Evolutionary conservation across 2,329 filamentous ascomycete species (phyloP).

Genomic region (Thelonectria discophora): DNA sequence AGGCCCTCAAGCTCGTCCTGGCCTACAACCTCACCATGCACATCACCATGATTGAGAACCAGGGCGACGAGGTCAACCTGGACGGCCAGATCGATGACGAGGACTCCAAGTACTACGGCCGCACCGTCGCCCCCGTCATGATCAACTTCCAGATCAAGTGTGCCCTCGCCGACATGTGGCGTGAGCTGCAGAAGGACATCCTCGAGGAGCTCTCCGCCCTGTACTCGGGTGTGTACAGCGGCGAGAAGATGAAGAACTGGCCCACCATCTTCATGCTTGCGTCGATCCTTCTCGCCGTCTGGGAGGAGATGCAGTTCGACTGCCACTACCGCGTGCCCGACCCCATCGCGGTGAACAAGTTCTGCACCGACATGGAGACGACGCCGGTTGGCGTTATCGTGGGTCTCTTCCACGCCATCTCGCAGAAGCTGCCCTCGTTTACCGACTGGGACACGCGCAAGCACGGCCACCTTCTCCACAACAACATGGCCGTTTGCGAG

Average conservation of each 20-base stretch:
- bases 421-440: slow-evolving; percentile 91
- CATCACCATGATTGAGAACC: slow-evolving; percentile 92
- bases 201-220: slow-evolving; percentile 90
- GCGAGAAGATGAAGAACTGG: slow-evolving; percentile 98
- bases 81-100: slow-evolving; percentile 87
- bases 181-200: slow-evolving; percentile 94
- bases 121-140: slow-evolving; percentile 94
- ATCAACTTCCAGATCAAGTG: slow-evolving; percentile 99
- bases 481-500: slow-evolving; percentile 91
- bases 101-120: slow-evolving; percentile 86
- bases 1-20: slow-evolving; percentile 92
- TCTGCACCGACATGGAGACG: slow-evolving; percentile 96
- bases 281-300: slow-evolving; percentile 90
- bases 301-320: slow-evolving; percentile 99
- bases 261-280: slow-evolving; percentile 98
- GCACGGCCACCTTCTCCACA: slow-evolving; percentile 89
- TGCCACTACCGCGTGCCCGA: slow-evolving; percentile 95
- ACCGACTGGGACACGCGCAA: slow-evolving; percentile 93
- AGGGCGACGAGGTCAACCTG: slow-evolving; percentile 80
- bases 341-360: slow-evolving; percentile 85
- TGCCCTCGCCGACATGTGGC: slow-evolving; percentile 97
- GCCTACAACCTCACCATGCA: slow-evolving; percentile 96
- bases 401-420: slow-evolving; percentile 96
- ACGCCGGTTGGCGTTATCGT: slow-evolving; percentile 96
- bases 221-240: slow-evolving; percentile 98